Evolutionary conservation across 2,329 filamentous ascomycete genomes (phyloP), one percentile per base, ranked within the genome.

Genomic region (Chrysosphaeria jannelii): DNA sequence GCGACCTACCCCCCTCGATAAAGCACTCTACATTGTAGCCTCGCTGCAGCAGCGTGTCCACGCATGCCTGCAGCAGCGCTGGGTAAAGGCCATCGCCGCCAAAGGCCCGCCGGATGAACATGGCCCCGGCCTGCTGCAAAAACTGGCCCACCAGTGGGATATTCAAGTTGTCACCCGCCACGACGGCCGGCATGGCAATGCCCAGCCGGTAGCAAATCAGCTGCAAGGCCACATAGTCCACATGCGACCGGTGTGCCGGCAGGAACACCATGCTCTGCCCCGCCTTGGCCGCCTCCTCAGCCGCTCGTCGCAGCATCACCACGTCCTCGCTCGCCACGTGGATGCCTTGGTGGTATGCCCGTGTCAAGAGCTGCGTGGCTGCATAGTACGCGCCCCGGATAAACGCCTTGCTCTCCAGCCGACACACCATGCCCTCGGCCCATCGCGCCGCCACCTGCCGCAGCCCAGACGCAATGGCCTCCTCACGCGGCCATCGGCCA

Each of bases 11-110:
- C 10, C 85, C 85, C 46, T 97, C 85, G 28, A 97, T 88, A 36
- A 97, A 97, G 42, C 85, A 97, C 42, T 91, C 81, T 23, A 97
- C 62, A 39, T 97, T 93, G 44, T 69, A 90, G 1, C 85, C 85
- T 31, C 75, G 67, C 37, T 85, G 74, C 3, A 97, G 51, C 20
- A 97, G 42, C 0, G 76, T 88, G 40, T 97, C 85, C 34, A 97
- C 78, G 37, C 97, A 97, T 5, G 78, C 62, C 42, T 97, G 85
- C 5, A 97, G 81, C n/a, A 93, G 52, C 0, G 79, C 81, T 5
- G 65, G 63, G 40, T 97, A 97, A 1, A 97, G 48, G 17, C 71
- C 61, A 39, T 97, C 85, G 30, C 90, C 74, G 20, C 78, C 79
- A 43, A 97, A 97, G 23, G 72, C 72, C 22, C 85, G 53, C 23